phyloP scores from a whole-genome alignment of 495 filamentous ascomycete genomes.

The Penicillium malachiteum region DNA sequence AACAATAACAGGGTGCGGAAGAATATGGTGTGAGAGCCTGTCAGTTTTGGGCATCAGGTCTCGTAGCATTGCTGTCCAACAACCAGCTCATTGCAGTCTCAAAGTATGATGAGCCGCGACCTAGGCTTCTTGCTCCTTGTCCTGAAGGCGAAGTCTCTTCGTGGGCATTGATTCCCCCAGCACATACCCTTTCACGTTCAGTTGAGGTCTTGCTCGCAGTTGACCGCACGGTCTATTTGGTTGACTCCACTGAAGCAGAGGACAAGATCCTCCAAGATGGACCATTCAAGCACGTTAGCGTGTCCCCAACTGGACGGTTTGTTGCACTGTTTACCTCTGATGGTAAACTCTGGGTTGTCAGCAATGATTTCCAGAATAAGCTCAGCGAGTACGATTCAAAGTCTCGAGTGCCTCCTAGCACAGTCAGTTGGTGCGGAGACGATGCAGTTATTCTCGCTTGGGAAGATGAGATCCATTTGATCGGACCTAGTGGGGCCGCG shows the following conservation, averaged over 20 bases:
- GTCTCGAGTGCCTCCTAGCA: slow-evolving; percentile 79
- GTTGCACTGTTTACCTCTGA: slow-evolving; percentile 82
- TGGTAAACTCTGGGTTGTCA: slow-evolving; percentile 89
- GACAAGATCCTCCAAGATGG: slow-evolving; percentile 88
- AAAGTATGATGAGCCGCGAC: slow-evolving; percentile 85
- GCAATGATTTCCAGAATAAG: slow-evolving; percentile 87
- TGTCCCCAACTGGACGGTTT: slow-evolving; percentile 88
- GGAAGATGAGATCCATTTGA: slow-evolving; percentile 97
- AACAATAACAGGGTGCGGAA: slow-evolving; percentile 64
- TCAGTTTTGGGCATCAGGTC: slow-evolving; percentile 86
- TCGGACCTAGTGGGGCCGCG: slow-evolving; percentile 77
- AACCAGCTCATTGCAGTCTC: slow-evolving; percentile 85
- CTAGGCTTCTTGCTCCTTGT: slow-evolving; percentile 74
- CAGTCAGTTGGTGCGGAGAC: slow-evolving; percentile 94
- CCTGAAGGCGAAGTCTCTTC: slow-evolving; percentile 79
- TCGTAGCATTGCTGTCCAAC: slow-evolving; percentile 89
- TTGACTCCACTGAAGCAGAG: slow-evolving; percentile 86
- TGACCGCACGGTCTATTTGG: slow-evolving; percentile 76
- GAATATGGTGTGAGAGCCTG: slow-evolving; percentile 83
- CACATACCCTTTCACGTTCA: slow-evolving; percentile 86
- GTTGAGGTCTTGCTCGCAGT: slow-evolving; percentile 92
- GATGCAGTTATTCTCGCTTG: slow-evolving; percentile 92
- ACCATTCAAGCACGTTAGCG: slow-evolving; percentile 84
- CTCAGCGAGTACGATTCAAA: slow-evolving; percentile 89
- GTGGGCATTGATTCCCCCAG: slow-evolving; percentile 87